A percentile compares a stretch with the other conserved stretches of the same genome.
These are phyloP conservation scores for Byssoonygena ceratinophila DNA, from an alignment of 2,329 filamentous ascomycete species.

Conservation along the genomic window DNA sequence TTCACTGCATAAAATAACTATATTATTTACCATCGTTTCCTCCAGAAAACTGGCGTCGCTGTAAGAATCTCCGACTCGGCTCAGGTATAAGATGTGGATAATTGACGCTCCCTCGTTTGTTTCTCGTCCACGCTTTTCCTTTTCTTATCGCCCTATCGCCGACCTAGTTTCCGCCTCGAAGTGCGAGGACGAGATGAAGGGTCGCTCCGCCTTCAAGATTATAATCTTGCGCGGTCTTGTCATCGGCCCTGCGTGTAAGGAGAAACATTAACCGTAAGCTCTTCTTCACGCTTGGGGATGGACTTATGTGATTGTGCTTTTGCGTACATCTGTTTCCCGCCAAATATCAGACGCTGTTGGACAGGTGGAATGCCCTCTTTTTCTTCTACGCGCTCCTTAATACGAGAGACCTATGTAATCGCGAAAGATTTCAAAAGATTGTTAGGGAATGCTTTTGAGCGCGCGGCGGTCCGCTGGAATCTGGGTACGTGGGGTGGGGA, in stretches of 20 bases:
- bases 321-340: conserved; percentile 90
- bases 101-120: background rate
- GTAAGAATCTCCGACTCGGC: background rate
- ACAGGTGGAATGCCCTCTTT: conserved; percentile 97
- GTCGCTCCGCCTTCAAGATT: conserved; percentile 84
- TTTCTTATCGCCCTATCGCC: too few species aligned
- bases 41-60: background rate
- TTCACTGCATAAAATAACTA: background rate
- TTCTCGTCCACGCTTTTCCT: too few species aligned
- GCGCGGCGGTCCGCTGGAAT: too few species aligned
- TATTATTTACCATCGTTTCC: background rate
- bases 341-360: conserved; percentile 90
- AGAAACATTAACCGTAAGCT: too few species aligned
- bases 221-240: conserved; percentile 87
- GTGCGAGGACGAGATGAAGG: conserved; percentile 85
- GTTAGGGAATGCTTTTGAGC: too few species aligned
- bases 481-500: too few species aligned
- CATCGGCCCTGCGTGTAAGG: conserved; percentile 75
- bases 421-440: background rate
- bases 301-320: too few species aligned
- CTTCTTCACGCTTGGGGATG: too few species aligned
- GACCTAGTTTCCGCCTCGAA: conserved; percentile 53
- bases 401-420: conserved; percentile 72
- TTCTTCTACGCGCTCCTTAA: conserved; percentile 98
- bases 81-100: background rate